Base-by-base conservation (phyloP, 257 asterid species). In the Cinchona pubescens region DNA sequence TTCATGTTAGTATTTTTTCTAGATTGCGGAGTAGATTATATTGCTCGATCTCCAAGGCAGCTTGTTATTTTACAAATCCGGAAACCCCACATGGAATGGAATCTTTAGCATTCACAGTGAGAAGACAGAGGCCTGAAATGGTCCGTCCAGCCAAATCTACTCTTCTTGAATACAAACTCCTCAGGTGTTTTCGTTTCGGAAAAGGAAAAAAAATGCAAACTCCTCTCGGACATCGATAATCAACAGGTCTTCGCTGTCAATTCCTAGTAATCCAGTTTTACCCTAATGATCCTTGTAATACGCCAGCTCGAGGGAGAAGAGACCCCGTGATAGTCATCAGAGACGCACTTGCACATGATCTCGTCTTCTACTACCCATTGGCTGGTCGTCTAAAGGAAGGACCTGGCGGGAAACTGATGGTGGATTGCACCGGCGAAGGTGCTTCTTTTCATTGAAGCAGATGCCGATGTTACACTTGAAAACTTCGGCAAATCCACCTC, bases 381-480 rank as follows among this genome's bases (percentile, higher is more conserved):
- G 94, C 94, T 0, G 93, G 94, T 13, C 83, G 94, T 37, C 82
- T 87, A 42, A 81, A 90, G 79, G 90, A 87, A 69, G 49, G 27
- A 23, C 78, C 77, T 19, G 83, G 76, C 75, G 74, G 91, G 43
- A 89, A 89, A 71, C 84, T 89, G 69, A 87, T 82, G 85, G 94
- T 89, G 77, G 94, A 87, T 73, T 87, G 91, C 81, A 83, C 88
- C 58, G 91, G 90, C 12, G 91, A 87, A 37, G 91, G 94, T 5
- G 76, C n/a, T 87, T 8, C 4, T 87, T 72, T 89, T 89, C 79
- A 83, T 85, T 19, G 90, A 83, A 80, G 93, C 88, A 38, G 7
- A 86, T 23, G 94, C 93, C 7, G 91, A 86, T 34, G 93, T 86
- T 2, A 75, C 83, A 46, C 76, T 90, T 32, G 74, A 74, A 67